Evolutionary conservation across 768 basidiomycete species (phyloP), one percentile per base, ranked within the genome.

Genomic region (Lactarius indigo): DNA sequence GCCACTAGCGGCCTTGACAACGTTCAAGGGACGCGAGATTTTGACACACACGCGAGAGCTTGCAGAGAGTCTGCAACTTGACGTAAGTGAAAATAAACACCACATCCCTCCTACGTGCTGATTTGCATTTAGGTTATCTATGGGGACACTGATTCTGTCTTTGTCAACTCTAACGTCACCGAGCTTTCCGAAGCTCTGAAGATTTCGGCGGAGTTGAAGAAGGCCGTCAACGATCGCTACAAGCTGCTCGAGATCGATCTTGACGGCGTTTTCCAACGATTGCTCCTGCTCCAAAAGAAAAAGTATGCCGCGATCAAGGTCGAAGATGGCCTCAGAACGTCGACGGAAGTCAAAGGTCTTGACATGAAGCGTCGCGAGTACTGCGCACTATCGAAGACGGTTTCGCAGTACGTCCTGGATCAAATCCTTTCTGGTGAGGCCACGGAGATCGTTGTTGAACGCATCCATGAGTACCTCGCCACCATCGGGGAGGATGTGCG

Each of bases 301-400:
- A 98, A 99, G 78, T 99, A 99, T 71, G 97, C 97, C 0, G 97
- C 97, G 0, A 82, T 98, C 75, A 98, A 97, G 78, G 87, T 98
- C 50, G 93, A 95, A 72, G 92, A 94, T 69, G 87, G 87, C 31
- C 83, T 84, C 0, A 83, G 85, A 64, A 90, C 91, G 0, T 86
- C 85, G 17, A 91, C 86, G 1, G 97, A 99, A 73, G 81, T 99
- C 76, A 99, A 99, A 73, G 97, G 97, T 77, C 80, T 99, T 28
- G 97, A 99, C 78, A 98, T 99, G 97, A 98, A 98, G 77, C 87
- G 97, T 55, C 82, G 97, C 82, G 97, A 99, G 75, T 99, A 94
- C 76, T 96, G 91, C 69, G 84, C 84, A 0, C 77, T 99, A 61
- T 98, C 96, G 1, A 99, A 99, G 79, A 87, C 85, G 47, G 89